phyloP scores from a whole-genome alignment of 441 rosid species.

The Capsella rubella region DNA sequence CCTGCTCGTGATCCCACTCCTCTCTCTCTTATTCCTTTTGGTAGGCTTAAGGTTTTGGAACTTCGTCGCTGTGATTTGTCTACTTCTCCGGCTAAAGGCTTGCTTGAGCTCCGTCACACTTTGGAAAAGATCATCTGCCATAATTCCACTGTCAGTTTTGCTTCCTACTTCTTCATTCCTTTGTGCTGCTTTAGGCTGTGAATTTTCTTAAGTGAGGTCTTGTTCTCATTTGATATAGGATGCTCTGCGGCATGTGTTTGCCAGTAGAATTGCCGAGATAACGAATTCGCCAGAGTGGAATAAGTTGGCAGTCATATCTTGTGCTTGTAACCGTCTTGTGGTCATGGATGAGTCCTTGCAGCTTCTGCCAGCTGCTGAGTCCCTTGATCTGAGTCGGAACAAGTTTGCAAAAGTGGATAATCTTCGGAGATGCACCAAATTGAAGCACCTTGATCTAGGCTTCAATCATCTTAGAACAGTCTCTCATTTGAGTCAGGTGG shows the following conservation, averaged over 20 bases:
- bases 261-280: constrained; percentile 88
- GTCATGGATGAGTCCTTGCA: constrained; percentile 99
- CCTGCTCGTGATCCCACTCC: constrained; percentile 93
- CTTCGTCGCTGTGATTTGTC: constrained; percentile 95
- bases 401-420: constrained; percentile 89
- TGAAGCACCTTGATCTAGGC: constrained; percentile 95
- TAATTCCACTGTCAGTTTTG: constrained; percentile 85
- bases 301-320: constrained; percentile 79
- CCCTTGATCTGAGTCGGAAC: constrained; percentile 94
- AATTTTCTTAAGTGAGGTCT: constrained; percentile 1
- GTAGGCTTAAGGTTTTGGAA: constrained; percentile 78
- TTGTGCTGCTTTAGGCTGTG: constrained; percentile 15
- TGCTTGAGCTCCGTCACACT: constrained; percentile 84
- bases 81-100: constrained; percentile 88
- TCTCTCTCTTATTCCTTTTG: constrained; percentile 77
- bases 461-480: constrained; percentile 85
- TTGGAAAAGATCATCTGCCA: constrained; percentile 93
- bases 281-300: constrained; percentile 88
- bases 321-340: constrained; percentile 84
- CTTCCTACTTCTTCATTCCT: neutral
- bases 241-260: constrained; percentile 93
- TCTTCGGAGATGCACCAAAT: constrained; percentile 74
- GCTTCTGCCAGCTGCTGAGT: constrained; percentile 95
- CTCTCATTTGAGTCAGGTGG: constrained; percentile 77
- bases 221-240: constrained; percentile 54